Evolutionary conservation across 1,284 basidiomycete species (phyloP).

Genomic region (Tilletiopsis washingtonensis): DNA sequence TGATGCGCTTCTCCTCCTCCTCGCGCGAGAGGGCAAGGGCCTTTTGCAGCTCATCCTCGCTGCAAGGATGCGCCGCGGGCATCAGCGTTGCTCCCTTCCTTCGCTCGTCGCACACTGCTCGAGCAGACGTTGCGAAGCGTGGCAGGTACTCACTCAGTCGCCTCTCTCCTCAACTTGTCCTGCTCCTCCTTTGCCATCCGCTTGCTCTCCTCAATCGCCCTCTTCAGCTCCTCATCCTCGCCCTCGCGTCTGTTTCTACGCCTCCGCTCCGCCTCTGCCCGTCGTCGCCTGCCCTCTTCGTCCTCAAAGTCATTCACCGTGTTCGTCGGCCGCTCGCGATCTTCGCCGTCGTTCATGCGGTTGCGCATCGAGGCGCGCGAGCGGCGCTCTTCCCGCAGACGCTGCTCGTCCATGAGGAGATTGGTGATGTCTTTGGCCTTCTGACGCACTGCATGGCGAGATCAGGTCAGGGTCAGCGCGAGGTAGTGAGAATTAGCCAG

Average conservation of each 20-base stretch:
- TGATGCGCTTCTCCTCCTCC: slow-evolving; percentile 54
- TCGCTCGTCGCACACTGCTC: too few relatives aligned
- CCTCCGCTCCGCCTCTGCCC: slow-evolving; percentile 62
- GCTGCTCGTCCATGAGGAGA: slow-evolving; percentile 77
- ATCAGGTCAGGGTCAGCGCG: too few relatives aligned
- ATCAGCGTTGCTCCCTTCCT: too few relatives aligned
- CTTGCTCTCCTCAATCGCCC: slow-evolving; percentile 52
- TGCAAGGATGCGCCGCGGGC: too few relatives aligned
- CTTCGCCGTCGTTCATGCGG: slow-evolving; percentile 65
- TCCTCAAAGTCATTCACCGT: slow-evolving; percentile 15
- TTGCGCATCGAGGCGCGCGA: slow-evolving; percentile 86
- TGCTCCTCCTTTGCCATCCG: slow-evolving; percentile 44
- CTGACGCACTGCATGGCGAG: slow-evolving; percentile 75
- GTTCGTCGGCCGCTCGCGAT: neutral
- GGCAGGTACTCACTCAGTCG: slow-evolving; percentile 19
- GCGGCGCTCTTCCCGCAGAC: slow-evolving; percentile 76
- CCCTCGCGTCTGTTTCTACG: slow-evolving; percentile 6
- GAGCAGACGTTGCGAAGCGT: too few relatives aligned
- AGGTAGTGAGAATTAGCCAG: too few relatives aligned
- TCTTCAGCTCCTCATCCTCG: slow-evolving; percentile 54
- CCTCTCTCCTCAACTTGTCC: slow-evolving; percentile 32
- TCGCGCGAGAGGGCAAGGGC: slow-evolving; percentile 78
- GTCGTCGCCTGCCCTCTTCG: slow-evolving; percentile 73
- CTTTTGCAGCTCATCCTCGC: slow-evolving; percentile 67
- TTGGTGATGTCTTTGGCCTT: slow-evolving; percentile 99